Evolutionary conservation across 2,329 filamentous ascomycete species (phyloP), one percentile per base, ranked within the genome.

Genomic region (Microcyclospora tardicrescens): DNA sequence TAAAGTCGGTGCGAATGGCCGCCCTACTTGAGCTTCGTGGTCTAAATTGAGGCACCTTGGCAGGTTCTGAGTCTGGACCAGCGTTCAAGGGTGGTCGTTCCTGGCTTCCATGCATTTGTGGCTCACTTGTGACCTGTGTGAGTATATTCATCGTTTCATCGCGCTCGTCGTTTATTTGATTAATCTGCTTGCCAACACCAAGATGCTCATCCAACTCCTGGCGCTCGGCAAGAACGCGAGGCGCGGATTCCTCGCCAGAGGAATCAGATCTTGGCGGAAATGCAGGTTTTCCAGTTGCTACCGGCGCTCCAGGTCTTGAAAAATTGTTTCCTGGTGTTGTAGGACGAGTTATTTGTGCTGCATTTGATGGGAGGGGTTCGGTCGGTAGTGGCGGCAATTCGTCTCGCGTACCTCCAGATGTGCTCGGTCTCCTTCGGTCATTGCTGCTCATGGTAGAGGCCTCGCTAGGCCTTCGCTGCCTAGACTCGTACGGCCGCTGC

Each of bases 181-280:
- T 10, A 5, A n/a, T 4, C 30, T 15, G 30, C 30, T 32, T n/a
- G 30, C 12, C 12, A 32, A 5, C 12, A n/a, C 30, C 12, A 10
- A 32, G 30, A 15, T n/a, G 30, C 28, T 27, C 38, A 14, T 42
- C 29, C 8, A 31, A 16, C 16, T 39, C 38, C 6, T 40, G 38
- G n/a, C 36, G 33, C 15, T 40, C 38, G 19, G 43, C 34, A 11
- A 43, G 44, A 31, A 46, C 32, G 2, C 46, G 43, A n/a, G 47
- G 40, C 10, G 43, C 43, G 4, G 30, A n/a, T 16, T 54, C 51
- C 30, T 58, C 51, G 14, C 47, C 43, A 2, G 57, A 49, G 33
- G 57, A 43, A 10, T 46, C 51, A 15, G 58, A 57, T 30, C 58
- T 49, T 14, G 42, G 39, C 8, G 58, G 57, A 6, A 50, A 44